Evolutionary conservation across 352 stramenopile genomes (phyloP).

Genomic region (Globisporangium spiculum): DNA sequence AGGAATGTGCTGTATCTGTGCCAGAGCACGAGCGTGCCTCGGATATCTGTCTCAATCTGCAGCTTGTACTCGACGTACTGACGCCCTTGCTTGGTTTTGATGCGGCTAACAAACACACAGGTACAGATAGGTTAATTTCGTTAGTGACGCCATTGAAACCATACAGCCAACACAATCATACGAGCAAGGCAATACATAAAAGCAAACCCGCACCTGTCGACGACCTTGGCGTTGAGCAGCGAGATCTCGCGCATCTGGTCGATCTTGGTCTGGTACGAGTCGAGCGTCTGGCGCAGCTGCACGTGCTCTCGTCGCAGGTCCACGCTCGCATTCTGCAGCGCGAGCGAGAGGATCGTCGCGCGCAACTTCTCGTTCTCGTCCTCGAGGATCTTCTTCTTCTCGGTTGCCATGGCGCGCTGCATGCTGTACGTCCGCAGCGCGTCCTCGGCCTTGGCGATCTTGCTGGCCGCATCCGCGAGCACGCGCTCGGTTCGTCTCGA

Average conservation of each 20-base stretch:
- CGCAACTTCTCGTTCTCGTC: slow-evolving; percentile 83
- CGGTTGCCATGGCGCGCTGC: slow-evolving; percentile 45
- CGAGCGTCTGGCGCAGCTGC: slow-evolving; percentile 79
- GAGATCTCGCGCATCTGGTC: slow-evolving; percentile 87
- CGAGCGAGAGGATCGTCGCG: slow-evolving; percentile 70
- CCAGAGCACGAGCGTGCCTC: slow-evolving; percentile 82
- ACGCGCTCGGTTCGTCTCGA: slow-evolving; percentile 54
- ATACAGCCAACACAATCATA: background rate
- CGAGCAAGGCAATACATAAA: background rate
- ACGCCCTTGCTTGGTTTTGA: slow-evolving; percentile 83
- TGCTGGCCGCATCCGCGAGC: slow-evolving; percentile 67
- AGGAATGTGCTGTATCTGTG: slow-evolving; percentile 89
- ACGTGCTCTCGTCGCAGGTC: slow-evolving; percentile 80
- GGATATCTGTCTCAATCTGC: slow-evolving; percentile 85
- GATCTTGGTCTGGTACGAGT: slow-evolving; percentile 88
- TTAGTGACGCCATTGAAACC: background rate
- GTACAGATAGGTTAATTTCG: background rate
- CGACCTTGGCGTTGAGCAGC: slow-evolving; percentile 78
- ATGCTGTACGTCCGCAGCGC: slow-evolving; percentile 48
- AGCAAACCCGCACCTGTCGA: slow-evolving; percentile 57
- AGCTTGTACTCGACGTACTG: slow-evolving; percentile 85
- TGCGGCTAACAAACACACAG: slow-evolving; percentile 38
- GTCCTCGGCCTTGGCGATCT: slow-evolving; percentile 73
- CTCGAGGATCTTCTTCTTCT: slow-evolving; percentile 74
- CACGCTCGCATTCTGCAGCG: slow-evolving; percentile 71